phyloP scores from a whole-genome alignment of 73 alveolate genomes.

The Uronychia binucleata region DNA sequence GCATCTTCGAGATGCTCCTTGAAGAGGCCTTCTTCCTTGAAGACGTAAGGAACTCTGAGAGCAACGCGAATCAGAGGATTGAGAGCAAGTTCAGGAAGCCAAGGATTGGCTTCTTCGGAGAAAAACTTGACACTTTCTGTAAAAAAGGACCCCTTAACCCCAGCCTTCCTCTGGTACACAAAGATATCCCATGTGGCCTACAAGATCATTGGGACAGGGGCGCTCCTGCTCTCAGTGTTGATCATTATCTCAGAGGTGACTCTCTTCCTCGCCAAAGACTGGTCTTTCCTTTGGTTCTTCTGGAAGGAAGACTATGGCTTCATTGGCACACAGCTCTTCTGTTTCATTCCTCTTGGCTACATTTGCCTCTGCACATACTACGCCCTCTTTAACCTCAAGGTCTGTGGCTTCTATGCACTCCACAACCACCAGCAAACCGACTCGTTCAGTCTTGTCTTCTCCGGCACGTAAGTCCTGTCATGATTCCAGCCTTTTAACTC shows the following conservation, averaged over 20 bases:
- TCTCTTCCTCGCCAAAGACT: slow-evolving; percentile 17
- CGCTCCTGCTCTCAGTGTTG: slow-evolving; percentile 10
- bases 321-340: slow-evolving; percentile 1
- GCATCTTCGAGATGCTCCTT: background rate
- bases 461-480: slow-evolving; percentile 11
- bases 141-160: background rate
- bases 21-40: slow-evolving; percentile 18
- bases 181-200: slow-evolving; percentile 6
- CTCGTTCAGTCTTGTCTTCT: slow-evolving; percentile 39
- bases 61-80: slow-evolving; percentile 10
- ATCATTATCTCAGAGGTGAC: slow-evolving; percentile 20
- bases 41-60: background rate
- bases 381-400: slow-evolving; percentile 53
- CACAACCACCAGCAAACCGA: slow-evolving; percentile 60
- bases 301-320: background rate
- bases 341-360: slow-evolving; percentile 26
- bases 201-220: slow-evolving; percentile 7
- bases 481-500: slow-evolving; percentile 21
- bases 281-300: background rate
- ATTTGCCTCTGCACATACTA: slow-evolving; percentile 29
- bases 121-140: background rate
- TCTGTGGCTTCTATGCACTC: slow-evolving; percentile 53
- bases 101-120: slow-evolving; percentile 18
- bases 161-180: slow-evolving; percentile 26
- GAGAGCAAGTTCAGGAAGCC: slow-evolving; percentile 1